Base-by-base conservation (phyloP, 140 eudicot species). In the Ambrosia hybrid region DNA sequence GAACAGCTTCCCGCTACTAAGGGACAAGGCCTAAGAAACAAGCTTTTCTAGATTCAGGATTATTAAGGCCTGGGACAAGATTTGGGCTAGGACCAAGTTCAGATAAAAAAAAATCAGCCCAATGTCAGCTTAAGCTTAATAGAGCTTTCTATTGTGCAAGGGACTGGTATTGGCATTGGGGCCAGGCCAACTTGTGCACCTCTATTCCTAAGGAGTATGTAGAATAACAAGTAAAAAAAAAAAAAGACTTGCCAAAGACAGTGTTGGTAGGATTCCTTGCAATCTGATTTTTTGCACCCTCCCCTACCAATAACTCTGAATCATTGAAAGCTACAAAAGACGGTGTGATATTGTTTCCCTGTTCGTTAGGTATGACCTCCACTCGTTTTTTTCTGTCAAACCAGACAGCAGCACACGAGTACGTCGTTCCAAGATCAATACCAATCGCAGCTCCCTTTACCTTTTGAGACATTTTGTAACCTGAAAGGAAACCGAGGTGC, bases 341-440 rank as follows among this genome's bases (percentile, higher is more conserved):
- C 0, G 60, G 72, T 30, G 72, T 67, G 59, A 13, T 49, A 6
- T 67, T 48, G 58, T 67, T 48, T 67, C 72, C 72, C 14, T 67
- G 60, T 30, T 67, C 72, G 49, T 67, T 67, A 49, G 72, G 34
- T 67, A 67, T 67, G n/a, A 67, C 36, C 59, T 67, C 60, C 13
- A 67, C 72, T 12, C 72, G 72, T 0, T 67, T 67, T 67, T 67
- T 57, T 7, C 36, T 26, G 6, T 12, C 58, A 26, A 67, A 49
- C 72, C 60, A 67, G 10, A 48, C 59, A 30, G 45, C 72, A 30
- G 59, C 72, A 30, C 72, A 67, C 3, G 72, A 21, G 26, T 49
- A 67, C 11, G 71, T 66, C 4, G 69, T 64, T 38, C 69, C 52
- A 38, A 64, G 69, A 39, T 64, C 69, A 64, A 66, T 66, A 17